Evolutionary conservation across 495 filamentous ascomycete species (phyloP).

Genomic region (Penicillium salamii): DNA sequence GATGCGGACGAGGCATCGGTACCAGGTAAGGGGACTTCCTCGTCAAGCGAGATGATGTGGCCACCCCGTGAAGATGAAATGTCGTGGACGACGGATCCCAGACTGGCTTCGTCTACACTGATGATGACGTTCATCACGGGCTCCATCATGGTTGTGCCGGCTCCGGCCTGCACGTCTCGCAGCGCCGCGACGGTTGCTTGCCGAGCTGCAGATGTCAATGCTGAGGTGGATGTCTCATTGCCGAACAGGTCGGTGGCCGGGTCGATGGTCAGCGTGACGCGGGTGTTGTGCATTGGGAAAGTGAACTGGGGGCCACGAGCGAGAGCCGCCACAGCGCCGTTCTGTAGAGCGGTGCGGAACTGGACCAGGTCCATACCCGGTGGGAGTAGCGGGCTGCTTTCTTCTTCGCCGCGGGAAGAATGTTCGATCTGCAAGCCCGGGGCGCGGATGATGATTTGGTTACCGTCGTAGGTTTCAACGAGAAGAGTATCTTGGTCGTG

Average conservation of each 20-base stretch:
- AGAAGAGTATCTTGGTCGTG: constrained; percentile 28
- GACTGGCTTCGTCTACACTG: constrained; percentile 72
- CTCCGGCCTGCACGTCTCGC: constrained; percentile 37
- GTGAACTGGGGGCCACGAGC: constrained; percentile 75
- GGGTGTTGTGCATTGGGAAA: constrained; percentile 70
- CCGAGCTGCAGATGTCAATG: constrained; percentile 74
- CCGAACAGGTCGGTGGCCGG: constrained; percentile 62
- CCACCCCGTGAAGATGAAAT: constrained; percentile 80
- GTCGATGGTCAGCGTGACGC: constrained; percentile 67
- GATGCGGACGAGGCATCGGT: constrained; percentile 18
- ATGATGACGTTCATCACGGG: constrained; percentile 88
- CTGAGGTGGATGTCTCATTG: constrained; percentile 63
- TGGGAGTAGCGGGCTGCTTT: constrained; percentile 46
- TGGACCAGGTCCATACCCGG: constrained; percentile 53
- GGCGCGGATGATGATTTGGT: constrained; percentile 57
- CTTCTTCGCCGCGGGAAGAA: constrained; percentile 34
- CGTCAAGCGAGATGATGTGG: constrained; percentile 76
- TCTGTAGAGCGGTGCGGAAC: constrained; percentile 64
- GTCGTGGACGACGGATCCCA: constrained; percentile 89
- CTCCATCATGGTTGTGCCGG: constrained; percentile 71
- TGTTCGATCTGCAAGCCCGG: constrained; percentile 41
- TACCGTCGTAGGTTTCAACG: constrained; percentile 42
- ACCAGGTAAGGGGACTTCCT: constrained; percentile 44
- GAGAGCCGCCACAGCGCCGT: constrained; percentile 80
- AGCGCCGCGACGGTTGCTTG: constrained; percentile 67